phyloP scores from a whole-genome alignment of 345 rosid genomes.

The Raphanus sativus region DNA sequence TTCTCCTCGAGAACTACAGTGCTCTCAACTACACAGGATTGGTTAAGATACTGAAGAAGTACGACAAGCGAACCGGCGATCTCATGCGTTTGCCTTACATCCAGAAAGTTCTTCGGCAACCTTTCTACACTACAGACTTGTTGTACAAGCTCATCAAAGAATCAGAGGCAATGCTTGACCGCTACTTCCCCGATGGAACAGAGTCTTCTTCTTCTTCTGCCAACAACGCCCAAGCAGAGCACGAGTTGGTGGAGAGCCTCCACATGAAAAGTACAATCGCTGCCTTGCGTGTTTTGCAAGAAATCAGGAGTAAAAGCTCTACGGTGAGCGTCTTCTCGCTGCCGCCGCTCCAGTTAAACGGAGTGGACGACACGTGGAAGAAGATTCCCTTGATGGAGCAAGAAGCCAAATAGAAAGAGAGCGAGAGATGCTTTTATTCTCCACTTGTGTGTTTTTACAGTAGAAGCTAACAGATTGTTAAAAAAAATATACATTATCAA shows the following conservation, averaged over 20 bases:
- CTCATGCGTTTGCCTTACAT: constrained; percentile 87
- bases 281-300: not conserved
- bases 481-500: not conserved
- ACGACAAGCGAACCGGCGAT: constrained; percentile 93
- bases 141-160: constrained; percentile 78
- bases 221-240: not conserved
- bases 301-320: not conserved
- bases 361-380: not conserved
- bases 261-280: not conserved
- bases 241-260: not conserved
- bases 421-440: not conserved
- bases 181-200: not conserved
- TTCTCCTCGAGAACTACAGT: constrained; percentile 89
- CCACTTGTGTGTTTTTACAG: not conserved
- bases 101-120: constrained; percentile 86
- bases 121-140: constrained; percentile 89
- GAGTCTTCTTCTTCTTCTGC: not conserved
- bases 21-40: constrained; percentile 92
- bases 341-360: not conserved
- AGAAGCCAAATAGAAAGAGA: not conserved
- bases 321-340: not conserved
- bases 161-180: constrained; percentile 13
- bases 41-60: constrained; percentile 92
- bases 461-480: not conserved
- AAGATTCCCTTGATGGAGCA: not conserved